Conservation (phyloP, 2,329 filamentous ascomycete genomes). For the Fusarium siculi region DNA sequence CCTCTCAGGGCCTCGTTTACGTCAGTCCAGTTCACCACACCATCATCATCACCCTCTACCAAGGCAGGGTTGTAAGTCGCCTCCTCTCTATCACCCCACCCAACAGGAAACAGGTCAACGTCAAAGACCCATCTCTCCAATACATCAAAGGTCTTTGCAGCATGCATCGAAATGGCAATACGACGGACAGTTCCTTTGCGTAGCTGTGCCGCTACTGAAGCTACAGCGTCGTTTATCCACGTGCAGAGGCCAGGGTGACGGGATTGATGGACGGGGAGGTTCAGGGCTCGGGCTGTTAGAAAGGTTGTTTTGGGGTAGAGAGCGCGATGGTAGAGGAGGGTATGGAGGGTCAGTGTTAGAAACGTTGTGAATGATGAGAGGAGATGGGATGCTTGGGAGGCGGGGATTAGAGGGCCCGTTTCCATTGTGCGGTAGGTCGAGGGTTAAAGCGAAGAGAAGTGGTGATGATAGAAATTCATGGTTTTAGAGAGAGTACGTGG, state of each 20-base stretch:
- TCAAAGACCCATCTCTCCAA: constrained; percentile 72
- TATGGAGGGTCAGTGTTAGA: constrained; percentile 84
- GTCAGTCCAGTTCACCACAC: constrained; percentile 63
- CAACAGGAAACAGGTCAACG: constrained; percentile 60
- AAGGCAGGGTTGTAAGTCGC: constrained; percentile 41
- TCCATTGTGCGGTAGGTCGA: constrained; percentile 3
- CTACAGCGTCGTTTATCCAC: constrained; percentile 85
- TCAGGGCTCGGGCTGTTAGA: constrained; percentile 81
- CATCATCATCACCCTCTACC: constrained; percentile 29
- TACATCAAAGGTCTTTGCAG: constrained; percentile 52
- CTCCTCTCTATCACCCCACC: constrained; percentile 39
- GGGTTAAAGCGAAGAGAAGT: neutral
- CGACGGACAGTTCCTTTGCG: constrained; percentile 62
- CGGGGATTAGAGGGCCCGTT: constrained; percentile 43
- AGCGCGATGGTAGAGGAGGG: constrained; percentile 82
- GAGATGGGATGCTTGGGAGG: constrained; percentile 57
- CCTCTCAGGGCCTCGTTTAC: constrained; percentile 79
- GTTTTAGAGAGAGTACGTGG: constrained; percentile 4
- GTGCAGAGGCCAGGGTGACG: constrained; percentile 86
- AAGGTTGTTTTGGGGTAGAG: constrained; percentile 85
- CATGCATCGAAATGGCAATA: constrained; percentile 62
- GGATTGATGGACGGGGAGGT: constrained; percentile 84
- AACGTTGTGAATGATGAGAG: constrained; percentile 80
- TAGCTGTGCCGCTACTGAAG: constrained; percentile 77
- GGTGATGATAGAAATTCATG: constrained; percentile 9